phyloP scores from a whole-genome alignment of 2,329 filamentous ascomycete species.

The Sordariomycetes sp. region DNA sequence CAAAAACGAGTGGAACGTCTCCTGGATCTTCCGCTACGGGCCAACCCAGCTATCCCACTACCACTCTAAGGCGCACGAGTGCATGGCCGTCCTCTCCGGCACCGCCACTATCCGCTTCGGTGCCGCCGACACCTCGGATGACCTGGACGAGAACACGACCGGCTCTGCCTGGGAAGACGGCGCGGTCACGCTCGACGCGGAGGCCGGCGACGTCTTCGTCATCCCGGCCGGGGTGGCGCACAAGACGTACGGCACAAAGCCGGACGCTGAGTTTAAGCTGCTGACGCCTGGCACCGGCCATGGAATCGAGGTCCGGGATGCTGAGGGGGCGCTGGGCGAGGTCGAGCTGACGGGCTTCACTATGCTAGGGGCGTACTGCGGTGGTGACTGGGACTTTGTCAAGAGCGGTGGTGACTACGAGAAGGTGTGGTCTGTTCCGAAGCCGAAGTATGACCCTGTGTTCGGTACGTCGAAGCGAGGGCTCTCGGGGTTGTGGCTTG shows the following conservation, averaged over 20 bases:
- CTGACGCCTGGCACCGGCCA: no score
- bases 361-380: conserved; percentile 26
- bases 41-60: conserved; percentile 41
- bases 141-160: conserved; percentile 23
- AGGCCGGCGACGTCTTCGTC: conserved; percentile 42
- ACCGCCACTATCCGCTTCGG: no score
- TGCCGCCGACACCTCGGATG: conserved; percentile 13
- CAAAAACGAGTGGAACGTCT: conserved; percentile 34
- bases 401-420: conserved; percentile 30
- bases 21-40: conserved; percentile 45
- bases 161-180: conserved; percentile 26
- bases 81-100: conserved; percentile 7
- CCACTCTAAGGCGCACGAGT: conserved; percentile 41
- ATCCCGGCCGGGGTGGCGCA: conserved; percentile 25
- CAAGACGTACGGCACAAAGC: no score
- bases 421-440: conserved; percentile 31
- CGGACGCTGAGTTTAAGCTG: no score
- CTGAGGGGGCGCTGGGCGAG: no score
- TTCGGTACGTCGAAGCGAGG: conserved; percentile 18
- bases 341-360: no score
- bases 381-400: conserved; percentile 38
- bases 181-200: conserved; percentile 32
- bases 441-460: conserved; percentile 33
- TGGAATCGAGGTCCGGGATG: no score
- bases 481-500: no score